Evolutionary conservation across 345 rosid species (phyloP).

Genomic region (Triadica sebifera): DNA sequence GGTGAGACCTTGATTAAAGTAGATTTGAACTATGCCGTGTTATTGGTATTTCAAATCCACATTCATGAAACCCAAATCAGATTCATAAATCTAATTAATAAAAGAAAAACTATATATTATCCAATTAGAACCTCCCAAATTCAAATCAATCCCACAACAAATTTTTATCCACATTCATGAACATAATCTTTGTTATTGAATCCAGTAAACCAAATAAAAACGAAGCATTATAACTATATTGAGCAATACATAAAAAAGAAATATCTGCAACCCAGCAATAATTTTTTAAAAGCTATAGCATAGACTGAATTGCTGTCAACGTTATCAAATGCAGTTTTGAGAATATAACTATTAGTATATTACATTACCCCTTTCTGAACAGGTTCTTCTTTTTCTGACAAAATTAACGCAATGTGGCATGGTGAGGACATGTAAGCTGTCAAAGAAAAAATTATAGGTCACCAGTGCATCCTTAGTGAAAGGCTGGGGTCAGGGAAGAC

Average conservation of each 20-base stretch:
- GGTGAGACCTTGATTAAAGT: background rate
- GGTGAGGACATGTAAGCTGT: slow-evolving; percentile 81
- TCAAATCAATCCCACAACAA: background rate
- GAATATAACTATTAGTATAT: background rate
- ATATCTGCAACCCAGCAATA: background rate
- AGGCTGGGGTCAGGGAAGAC: background rate
- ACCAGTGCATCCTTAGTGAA: background rate
- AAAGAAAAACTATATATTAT: background rate
- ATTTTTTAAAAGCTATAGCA: background rate
- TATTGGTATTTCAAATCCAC: background rate
- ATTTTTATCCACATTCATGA: background rate
- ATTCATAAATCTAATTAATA: background rate
- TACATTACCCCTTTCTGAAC: slow-evolving; percentile 59
- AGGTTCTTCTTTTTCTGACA: slow-evolving; percentile 70
- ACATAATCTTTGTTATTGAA: background rate
- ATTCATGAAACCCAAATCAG: background rate
- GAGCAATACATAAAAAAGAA: background rate
- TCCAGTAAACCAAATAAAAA: background rate
- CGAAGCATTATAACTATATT: background rate
- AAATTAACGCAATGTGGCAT: slow-evolving; percentile 61
- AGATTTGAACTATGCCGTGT: background rate
- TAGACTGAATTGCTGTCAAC: background rate
- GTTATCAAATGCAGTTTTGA: background rate
- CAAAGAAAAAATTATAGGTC: slow-evolving; percentile 1
- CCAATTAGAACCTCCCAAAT: background rate